These are phyloP conservation scores for Paxillus ammoniavirescens DNA, from an alignment of 768 basidiomycete genomes.

Conservation along the genomic window DNA sequence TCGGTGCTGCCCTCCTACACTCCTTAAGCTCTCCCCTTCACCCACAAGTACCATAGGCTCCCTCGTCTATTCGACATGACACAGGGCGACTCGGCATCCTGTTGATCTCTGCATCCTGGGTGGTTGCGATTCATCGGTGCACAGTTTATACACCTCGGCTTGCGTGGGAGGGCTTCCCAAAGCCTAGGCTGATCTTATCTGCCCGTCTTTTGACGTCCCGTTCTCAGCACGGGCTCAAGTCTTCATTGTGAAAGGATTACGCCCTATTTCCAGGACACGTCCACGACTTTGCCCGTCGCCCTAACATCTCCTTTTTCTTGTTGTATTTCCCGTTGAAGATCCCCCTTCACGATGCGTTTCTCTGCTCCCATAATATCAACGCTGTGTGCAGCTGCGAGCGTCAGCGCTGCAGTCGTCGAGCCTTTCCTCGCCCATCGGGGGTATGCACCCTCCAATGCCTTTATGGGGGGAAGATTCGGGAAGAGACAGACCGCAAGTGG, in stretches of 20 bases:
- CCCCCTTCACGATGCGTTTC: constrained; percentile 14
- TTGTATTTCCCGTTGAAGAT: not conserved
- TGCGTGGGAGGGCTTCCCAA: not conserved
- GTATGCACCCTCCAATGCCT: not conserved
- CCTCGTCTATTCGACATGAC: not conserved
- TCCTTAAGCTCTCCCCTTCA: not conserved
- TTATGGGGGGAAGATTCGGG: not conserved
- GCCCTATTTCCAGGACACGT: not conserved
- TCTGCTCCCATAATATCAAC: not conserved
- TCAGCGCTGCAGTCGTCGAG: constrained; percentile 2
- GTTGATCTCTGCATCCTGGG: not conserved
- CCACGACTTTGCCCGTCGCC: not conserved
- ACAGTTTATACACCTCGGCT: not conserved
- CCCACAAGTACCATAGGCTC: not conserved
- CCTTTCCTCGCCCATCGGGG: constrained; percentile 2
- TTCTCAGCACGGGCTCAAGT: not conserved
- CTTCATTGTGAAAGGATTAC: not conserved
- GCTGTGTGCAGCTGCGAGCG: constrained; percentile 2
- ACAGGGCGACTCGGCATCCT: not conserved
- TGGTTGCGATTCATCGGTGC: not conserved
- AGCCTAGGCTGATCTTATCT: not conserved
- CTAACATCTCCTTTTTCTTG: not conserved
- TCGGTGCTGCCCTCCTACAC: not conserved
- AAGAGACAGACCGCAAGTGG: constrained; percentile 20
- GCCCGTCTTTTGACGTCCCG: not conserved